These are phyloP conservation scores for Rugosomyces carneus DNA, from an alignment of 1,284 basidiomycete genomes.

Conservation along the genomic window DNA sequence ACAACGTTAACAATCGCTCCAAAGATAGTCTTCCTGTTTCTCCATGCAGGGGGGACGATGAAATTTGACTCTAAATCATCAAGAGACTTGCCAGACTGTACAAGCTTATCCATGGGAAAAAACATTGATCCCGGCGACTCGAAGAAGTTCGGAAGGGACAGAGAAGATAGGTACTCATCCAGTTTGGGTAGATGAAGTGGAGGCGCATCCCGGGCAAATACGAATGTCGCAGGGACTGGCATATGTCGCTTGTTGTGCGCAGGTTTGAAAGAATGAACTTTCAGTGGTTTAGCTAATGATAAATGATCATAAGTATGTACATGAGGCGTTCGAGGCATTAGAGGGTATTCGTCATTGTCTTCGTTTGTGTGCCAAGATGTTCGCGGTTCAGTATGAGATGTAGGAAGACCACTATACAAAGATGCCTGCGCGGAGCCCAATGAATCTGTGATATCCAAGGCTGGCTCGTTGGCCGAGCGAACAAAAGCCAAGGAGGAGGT, in stretches of 20 bases:
- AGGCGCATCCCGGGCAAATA: conserved; percentile 51
- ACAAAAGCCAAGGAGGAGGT: not conserved
- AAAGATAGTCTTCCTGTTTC: conserved; percentile 48
- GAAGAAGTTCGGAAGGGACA: conserved; percentile 36
- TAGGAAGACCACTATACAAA: conserved; percentile 5
- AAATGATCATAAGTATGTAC: not conserved
- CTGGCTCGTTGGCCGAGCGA: conserved; percentile 14
- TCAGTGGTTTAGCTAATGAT: conserved; percentile 2
- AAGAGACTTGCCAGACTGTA: conserved; percentile 39
- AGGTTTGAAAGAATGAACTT: not conserved
- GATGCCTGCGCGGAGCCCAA: not conserved
- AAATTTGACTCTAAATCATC: conserved; percentile 57
- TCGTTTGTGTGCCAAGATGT: not conserved
- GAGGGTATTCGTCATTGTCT: conserved; percentile 5
- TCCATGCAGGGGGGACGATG: conserved; percentile 41
- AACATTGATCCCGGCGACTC: conserved; percentile 38
- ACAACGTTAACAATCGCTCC: conserved; percentile 33
- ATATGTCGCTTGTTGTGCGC: conserved; percentile 26
- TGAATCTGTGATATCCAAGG: conserved; percentile 17
- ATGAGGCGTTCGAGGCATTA: conserved; percentile 1
- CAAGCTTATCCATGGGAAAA: conserved; percentile 53
- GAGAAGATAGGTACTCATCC: conserved; percentile 46
- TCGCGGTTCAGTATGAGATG: not conserved
- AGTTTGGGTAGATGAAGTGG: conserved; percentile 54
- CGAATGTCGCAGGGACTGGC: conserved; percentile 47